Percentiles rank a stretch among this genome's conserved stretches.
These are phyloP conservation scores for Erythrobasidium yunnanense DNA, from an alignment of 768 basidiomycete genomes.

Conservation along the genomic window DNA sequence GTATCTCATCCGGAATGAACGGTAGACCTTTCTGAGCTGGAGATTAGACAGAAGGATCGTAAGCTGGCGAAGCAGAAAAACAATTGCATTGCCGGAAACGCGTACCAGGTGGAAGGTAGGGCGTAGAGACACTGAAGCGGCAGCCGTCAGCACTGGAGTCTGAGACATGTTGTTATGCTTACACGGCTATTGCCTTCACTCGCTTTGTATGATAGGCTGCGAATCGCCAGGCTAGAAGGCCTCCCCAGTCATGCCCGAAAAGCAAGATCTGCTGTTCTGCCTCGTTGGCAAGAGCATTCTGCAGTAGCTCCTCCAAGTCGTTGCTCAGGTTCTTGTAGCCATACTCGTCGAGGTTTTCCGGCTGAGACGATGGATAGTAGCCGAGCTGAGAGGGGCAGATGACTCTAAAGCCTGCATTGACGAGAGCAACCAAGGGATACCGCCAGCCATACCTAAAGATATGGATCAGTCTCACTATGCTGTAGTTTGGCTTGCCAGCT, in stretches of 20 bases:
- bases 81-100: too few relatives aligned
- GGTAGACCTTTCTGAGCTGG: not conserved
- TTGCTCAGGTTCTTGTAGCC: not conserved
- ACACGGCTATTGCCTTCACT: conserved; percentile 7
- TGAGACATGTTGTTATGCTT: not conserved
- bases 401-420: not conserved
- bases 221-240: conserved; percentile 20
- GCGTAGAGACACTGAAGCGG: not conserved
- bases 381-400: conserved; percentile 12
- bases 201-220: conserved; percentile 3
- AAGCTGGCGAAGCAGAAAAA: not conserved
- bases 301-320: not conserved
- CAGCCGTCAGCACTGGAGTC: not conserved
- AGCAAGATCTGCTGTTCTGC: not conserved
- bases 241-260: conserved; percentile 25
- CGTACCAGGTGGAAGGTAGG: conserved; percentile 3
- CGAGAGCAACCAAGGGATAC: conserved; percentile 12
- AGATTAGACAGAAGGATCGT: not conserved
- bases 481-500: not conserved
- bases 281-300: not conserved
- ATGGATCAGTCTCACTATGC: not conserved
- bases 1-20: not conserved
- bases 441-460: conserved; percentile 18
- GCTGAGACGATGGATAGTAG: conserved; percentile 1
- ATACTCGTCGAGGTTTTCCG: conserved; percentile 1